A percentile compares a stretch with the other conserved stretches of the same genome.
Evolutionary conservation across 176 grass and related monocot genomes (phyloP).

Genomic region (Cenchrus fungigraminus): DNA sequence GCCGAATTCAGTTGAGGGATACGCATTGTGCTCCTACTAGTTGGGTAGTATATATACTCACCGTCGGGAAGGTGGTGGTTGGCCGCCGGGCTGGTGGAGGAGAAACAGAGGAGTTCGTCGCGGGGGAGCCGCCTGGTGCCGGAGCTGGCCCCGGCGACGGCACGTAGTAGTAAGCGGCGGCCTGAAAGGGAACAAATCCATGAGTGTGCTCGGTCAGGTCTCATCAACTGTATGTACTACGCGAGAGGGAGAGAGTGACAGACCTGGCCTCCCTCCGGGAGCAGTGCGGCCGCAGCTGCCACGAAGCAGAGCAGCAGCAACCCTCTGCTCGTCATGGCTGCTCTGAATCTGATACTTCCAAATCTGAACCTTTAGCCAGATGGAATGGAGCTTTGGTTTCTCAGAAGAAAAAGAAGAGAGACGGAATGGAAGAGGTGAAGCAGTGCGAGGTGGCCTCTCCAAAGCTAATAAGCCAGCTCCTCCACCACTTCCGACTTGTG

Average conservation of each 20-base stretch:
- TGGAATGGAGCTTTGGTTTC: no score
- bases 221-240: no score
- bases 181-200: not conserved
- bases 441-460: no score
- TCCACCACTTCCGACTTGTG: no score
- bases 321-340: conserved; percentile 38
- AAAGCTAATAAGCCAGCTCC: no score
- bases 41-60: not conserved
- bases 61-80: conserved; percentile 10
- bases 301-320: not conserved
- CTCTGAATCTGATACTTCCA: not conserved
- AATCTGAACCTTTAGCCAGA: not conserved
- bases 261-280: conserved; percentile 37
- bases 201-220: no score
- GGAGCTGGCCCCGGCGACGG: not conserved
- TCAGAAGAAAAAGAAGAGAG: no score
- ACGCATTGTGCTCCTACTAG: not conserved
- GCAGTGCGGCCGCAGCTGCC: not conserved
- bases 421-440: not conserved
- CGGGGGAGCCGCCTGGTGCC: not conserved
- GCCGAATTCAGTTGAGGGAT: not conserved
- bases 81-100: not conserved
- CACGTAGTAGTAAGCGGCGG: not conserved
- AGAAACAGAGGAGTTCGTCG: not conserved
- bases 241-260: not conserved